Evolutionary conservation across 805 yeast species (phyloP).

Genomic region (Schwanniomyces polymorphus): DNA sequence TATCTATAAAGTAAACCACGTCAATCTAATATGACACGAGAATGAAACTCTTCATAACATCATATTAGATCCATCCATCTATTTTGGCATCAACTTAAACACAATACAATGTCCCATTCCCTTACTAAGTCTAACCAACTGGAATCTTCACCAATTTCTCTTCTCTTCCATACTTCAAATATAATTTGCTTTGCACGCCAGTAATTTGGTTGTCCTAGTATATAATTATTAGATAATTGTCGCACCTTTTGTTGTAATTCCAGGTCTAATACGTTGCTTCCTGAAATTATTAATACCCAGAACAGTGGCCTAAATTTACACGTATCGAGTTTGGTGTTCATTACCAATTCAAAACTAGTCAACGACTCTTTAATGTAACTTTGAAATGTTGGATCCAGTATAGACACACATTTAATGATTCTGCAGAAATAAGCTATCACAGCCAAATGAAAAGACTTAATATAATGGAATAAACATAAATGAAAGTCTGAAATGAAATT

Average conservation of each 20-base stretch:
- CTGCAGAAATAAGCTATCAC: slow-evolving; percentile 45
- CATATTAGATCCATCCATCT: background rate
- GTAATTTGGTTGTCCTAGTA: slow-evolving; percentile 30
- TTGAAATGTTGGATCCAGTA: slow-evolving; percentile 34
- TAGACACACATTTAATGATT: slow-evolving; percentile 32
- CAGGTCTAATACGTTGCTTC: slow-evolving; percentile 35
- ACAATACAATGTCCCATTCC: slow-evolving; percentile 51
- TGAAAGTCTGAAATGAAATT: slow-evolving; percentile 39
- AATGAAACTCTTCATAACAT: too few species aligned
- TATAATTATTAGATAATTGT: slow-evolving; percentile 29
- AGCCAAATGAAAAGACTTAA: slow-evolving; percentile 41
- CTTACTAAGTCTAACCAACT: slow-evolving; percentile 57
- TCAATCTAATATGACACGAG: too few species aligned
- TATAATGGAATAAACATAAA: slow-evolving; percentile 37
- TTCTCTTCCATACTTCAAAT: slow-evolving; percentile 50
- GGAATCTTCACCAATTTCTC: slow-evolving; percentile 30
- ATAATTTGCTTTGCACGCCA: slow-evolving; percentile 59
- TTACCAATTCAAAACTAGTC: slow-evolving; percentile 30
- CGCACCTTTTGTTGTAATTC: slow-evolving; percentile 31
- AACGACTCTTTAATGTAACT: slow-evolving; percentile 31
- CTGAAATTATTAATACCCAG: slow-evolving; percentile 48
- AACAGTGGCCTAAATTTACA: slow-evolving; percentile 38
- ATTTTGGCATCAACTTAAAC: slow-evolving; percentile 23
- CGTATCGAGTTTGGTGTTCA: slow-evolving; percentile 11
- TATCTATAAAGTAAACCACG: too few species aligned